Base-by-base conservation (phyloP, 768 basidiomycete species). In the Boletus fagicola region DNA sequence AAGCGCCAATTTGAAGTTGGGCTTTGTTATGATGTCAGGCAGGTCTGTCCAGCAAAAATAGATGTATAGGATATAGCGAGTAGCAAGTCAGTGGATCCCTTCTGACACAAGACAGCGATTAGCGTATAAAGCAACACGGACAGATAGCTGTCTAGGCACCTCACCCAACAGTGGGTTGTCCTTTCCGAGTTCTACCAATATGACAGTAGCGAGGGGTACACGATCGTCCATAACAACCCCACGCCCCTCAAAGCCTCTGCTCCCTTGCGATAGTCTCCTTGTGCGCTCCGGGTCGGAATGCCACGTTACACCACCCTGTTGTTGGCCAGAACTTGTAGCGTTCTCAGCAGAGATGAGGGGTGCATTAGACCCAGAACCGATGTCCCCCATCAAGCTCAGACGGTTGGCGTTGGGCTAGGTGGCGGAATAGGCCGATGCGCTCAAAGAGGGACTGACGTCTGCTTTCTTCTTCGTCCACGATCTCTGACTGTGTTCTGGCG, bases 211-310 rank as follows among this genome's bases (percentile, higher is more conserved):
- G 26, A 40, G 39, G 44, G 51, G 31, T 62, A 57, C 59, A 40
- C 10, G 7, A 49, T 26, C 11, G n/a, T 40, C 62, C 70, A 90
- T 36, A 90, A 62, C 51, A 91, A 74, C 43, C 87, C 88, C 11
- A 87, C 87, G 40, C 76, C 78, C 59, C 86, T 78, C 61, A 81
- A 58, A 90, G 70, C 53, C 81, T 77, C 53, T 78, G 78, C 54
- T 90, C 87, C 49, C 78, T 78, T 58, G 71, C 77, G 15, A 83
- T 64, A 24, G 80, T 82, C 44, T 78, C 74, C 45, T 76, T 76
- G 74, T 76, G 16, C 75, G 74, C 48, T 80, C 72, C 13, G 78
- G 73, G 63, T 81, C 76, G 70, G 58, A 84, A 73, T 70, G 51
- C 65, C 65, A 71, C 2, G 52, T 24, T 0, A 22, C 12, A 76